Base-by-base conservation (phyloP, 768 basidiomycete genomes). In the Boletus subparvulus region DNA sequence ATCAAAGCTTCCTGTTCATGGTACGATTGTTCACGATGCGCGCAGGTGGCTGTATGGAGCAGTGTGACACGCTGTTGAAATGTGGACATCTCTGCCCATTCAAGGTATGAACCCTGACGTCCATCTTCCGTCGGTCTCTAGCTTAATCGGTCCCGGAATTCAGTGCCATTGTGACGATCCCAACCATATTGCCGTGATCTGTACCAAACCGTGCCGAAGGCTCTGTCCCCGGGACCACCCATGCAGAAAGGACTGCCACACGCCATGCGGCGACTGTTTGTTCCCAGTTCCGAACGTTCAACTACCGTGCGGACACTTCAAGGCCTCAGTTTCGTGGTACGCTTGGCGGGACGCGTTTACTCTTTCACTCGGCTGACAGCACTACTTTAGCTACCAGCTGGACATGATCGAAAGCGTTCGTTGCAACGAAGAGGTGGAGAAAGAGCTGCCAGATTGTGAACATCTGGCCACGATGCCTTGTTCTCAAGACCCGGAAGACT, bases 31-130 rank as follows among this genome's bases (percentile, higher is more conserved):
- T 47, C 3, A 55, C 9, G 24, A 36, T 4, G 6, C 21, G n/a
- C 36, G 28, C 52, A 83, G 87, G 87, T 28, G 87, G 87, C 3
- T 89, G 87, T 65, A 69, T 86, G 50, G 71, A 70, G n/a, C 74
- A 80, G 5, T 89, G 87, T 56, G 76, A 78, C 35, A 71, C 73
- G 11, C 72, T 75, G 17, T 69, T 89, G 28, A 67, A 71, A 21
- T 89, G 87, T 60, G 87, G 87, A 3, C 87, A 89, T 63, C 69
- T 76, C 4, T 89, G 87, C 62, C 82, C 83, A 0, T 85, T 77
- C 57, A 82, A 83, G 69, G 85, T 85, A 66, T 39, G 69, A 16
- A 52, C 2, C 11, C 12, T 37, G 11, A 10, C 6, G n/a, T 14
- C 9, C 24, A 42, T 32, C 33, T 3, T 17, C 10, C 11, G 16